Evolutionary conservation across 805 yeast species (phyloP).

Genomic region (Vanderwaltozyma verrucispora): DNA sequence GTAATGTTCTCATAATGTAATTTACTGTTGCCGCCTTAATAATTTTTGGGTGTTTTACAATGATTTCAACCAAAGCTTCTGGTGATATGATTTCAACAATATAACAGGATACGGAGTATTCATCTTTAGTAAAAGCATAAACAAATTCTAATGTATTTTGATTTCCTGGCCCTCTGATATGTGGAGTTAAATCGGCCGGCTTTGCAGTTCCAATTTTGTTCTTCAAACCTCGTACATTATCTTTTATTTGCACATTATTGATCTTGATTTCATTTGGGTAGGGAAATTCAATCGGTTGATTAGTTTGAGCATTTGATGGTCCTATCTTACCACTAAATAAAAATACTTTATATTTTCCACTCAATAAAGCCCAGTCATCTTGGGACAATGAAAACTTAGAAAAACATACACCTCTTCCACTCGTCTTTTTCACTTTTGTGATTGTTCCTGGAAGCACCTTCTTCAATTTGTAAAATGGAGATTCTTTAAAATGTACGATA

Average conservation of each 20-base stretch:
- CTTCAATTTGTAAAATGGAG: slow-evolving; percentile 46
- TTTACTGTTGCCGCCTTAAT: slow-evolving; percentile 39
- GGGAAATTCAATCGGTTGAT: slow-evolving; percentile 59
- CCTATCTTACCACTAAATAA: slow-evolving; percentile 43
- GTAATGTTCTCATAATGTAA: slow-evolving; percentile 32
- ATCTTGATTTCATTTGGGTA: slow-evolving; percentile 55
- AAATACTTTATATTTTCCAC: slow-evolving; percentile 32
- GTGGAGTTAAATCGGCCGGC: slow-evolving; percentile 68
- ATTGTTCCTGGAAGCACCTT: slow-evolving; percentile 41
- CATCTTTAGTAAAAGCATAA: slow-evolving; percentile 47
- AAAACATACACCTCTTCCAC: slow-evolving; percentile 37
- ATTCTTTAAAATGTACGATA: slow-evolving; percentile 7
- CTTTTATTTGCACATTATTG: slow-evolving; percentile 41
- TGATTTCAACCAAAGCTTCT: slow-evolving; percentile 31
- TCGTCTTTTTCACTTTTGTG: slow-evolving; percentile 24
- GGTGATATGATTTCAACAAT: slow-evolving; percentile 42
- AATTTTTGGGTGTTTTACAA: slow-evolving; percentile 42
- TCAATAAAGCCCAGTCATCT: slow-evolving; percentile 34
- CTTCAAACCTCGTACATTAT: slow-evolving; percentile 63
- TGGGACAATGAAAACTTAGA: slow-evolving; percentile 34
- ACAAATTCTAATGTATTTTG: slow-evolving; percentile 40
- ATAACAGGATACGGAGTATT: slow-evolving; percentile 45
- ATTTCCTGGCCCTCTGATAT: slow-evolving; percentile 24
- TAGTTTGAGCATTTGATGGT: slow-evolving; percentile 32
- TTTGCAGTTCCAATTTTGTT: slow-evolving; percentile 67